Conservation (phyloP, 2,329 filamentous ascomycete species). For the Aspergillus brunneoviolaceus region DNA sequence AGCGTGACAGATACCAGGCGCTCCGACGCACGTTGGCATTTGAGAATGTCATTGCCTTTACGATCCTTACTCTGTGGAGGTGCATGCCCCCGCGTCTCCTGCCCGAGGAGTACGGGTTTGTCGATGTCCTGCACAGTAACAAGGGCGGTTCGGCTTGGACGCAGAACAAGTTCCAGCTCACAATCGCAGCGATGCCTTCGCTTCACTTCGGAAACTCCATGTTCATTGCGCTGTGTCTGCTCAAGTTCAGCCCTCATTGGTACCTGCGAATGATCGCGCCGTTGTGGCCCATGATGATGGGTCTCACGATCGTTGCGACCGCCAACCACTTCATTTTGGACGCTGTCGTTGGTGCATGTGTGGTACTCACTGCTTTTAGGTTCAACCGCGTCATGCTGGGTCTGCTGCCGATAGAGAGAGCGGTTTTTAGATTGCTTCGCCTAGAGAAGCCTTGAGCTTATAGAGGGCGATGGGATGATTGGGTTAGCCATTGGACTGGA, state of each 20-base stretch:
- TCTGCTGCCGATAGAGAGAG: slow-evolving; percentile 24
- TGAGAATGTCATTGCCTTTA: slow-evolving; percentile 51
- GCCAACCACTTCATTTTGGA: slow-evolving; percentile 69
- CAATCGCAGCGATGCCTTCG: slow-evolving; percentile 52
- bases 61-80: slow-evolving; percentile 49
- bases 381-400: slow-evolving; percentile 24
- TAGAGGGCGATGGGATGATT: background rate
- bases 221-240: slow-evolving; percentile 30
- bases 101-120: slow-evolving; percentile 44
- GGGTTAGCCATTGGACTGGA: background rate
- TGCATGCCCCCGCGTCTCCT: slow-evolving; percentile 53
- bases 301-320: slow-evolving; percentile 62
- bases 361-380: slow-evolving; percentile 24
- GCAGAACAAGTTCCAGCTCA: slow-evolving; percentile 49
- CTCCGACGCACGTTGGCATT: slow-evolving; percentile 51
- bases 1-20: slow-evolving; percentile 40
- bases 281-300: slow-evolving; percentile 47
- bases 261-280: slow-evolving; percentile 38
- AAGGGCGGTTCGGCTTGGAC: slow-evolving; percentile 38
- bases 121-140: slow-evolving; percentile 46
- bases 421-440: slow-evolving; percentile 19
- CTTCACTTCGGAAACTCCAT: slow-evolving; percentile 47
- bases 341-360: slow-evolving; percentile 59
- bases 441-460: slow-evolving; percentile 27
- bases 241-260: slow-evolving; percentile 44